A percentile compares a stretch with the other conserved stretches of the same genome.
phyloP scores from a whole-genome alignment of 129 eudicot species.

The Ambrosia artemisiifolia region DNA sequence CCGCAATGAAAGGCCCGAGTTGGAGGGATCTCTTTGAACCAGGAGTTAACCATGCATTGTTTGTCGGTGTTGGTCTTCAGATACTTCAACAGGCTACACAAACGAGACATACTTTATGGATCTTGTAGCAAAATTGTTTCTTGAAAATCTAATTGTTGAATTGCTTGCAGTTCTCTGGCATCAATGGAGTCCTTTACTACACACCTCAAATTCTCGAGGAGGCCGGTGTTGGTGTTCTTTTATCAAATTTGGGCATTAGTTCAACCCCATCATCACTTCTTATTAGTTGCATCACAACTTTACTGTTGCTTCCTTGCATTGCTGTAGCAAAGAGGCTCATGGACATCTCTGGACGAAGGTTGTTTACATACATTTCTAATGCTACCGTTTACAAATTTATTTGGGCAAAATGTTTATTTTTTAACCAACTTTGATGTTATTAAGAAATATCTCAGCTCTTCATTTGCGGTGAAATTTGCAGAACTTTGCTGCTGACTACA shows the following conservation, averaged over 20 bases:
- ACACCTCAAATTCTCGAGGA: conserved; percentile 96
- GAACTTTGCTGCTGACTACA: conserved; percentile 68
- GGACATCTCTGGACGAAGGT: conserved; percentile 83
- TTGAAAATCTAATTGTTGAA: background rate
- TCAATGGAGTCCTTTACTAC: conserved; percentile 95
- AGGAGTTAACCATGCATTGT: conserved; percentile 41
- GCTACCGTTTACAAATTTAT: background rate
- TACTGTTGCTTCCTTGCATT: conserved; percentile 87
- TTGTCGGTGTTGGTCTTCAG: conserved; percentile 43
- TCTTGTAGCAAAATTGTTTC: background rate
- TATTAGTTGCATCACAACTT: conserved; percentile 73
- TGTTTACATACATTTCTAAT: too few species aligned
- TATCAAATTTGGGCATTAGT: conserved; percentile 67
- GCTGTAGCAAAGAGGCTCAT: conserved; percentile 95
- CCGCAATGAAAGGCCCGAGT: conserved; percentile 36
- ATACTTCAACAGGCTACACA: conserved; percentile 48
- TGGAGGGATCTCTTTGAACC: conserved; percentile 45
- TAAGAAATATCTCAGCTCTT: background rate
- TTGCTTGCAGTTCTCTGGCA: conserved; percentile 81
- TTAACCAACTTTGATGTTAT: background rate
- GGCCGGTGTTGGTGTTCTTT: conserved; percentile 85
- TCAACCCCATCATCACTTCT: conserved; percentile 75
- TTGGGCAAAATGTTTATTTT: too few species aligned
- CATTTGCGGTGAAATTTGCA: conserved; percentile 22
- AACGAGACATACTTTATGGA: background rate